Percentiles rank a stretch among this genome's conserved stretches.
Conservation (phyloP, 148 eudicot species). For the Fagopyrum homotropicum region DNA sequence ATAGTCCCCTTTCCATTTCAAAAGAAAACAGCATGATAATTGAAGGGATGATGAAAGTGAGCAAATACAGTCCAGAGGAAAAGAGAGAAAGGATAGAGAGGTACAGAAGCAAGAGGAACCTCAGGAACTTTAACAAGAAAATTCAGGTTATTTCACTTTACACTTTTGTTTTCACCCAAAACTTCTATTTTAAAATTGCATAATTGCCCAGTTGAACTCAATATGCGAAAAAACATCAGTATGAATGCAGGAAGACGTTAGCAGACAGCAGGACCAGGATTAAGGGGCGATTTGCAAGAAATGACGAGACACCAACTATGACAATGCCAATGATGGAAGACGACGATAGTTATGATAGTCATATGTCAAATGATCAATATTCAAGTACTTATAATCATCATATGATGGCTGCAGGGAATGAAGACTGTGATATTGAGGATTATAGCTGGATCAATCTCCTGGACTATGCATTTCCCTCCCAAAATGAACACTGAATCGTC, state of each 20-base stretch:
- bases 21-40: conserved; percentile 58
- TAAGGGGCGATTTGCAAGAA: conserved; percentile 78
- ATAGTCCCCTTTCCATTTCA: conserved; percentile 38
- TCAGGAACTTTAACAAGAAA: conserved; percentile 88
- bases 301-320: conserved; percentile 34
- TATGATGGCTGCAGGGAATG: conserved; percentile 18
- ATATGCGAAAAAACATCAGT: conserved; percentile 31
- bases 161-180: not conserved
- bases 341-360: conserved; percentile 20
- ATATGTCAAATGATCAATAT: not conserved
- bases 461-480: conserved; percentile 32
- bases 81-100: conserved; percentile 77
- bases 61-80: conserved; percentile 79
- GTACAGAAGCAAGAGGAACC: conserved; percentile 79
- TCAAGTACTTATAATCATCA: not conserved
- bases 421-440: conserved; percentile 40
- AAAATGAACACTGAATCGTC: not conserved
- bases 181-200: not conserved
- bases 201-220: not conserved
- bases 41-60: conserved; percentile 68
- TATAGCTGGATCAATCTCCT: conserved; percentile 50
- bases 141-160: conserved; percentile 56
- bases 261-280: conserved; percentile 83
- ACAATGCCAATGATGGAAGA: conserved; percentile 15
- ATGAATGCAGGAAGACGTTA: conserved; percentile 83